Base-by-base conservation (phyloP, 2,329 filamentous ascomycete genomes). In the Rhexocercosporidium sp. region DNA sequence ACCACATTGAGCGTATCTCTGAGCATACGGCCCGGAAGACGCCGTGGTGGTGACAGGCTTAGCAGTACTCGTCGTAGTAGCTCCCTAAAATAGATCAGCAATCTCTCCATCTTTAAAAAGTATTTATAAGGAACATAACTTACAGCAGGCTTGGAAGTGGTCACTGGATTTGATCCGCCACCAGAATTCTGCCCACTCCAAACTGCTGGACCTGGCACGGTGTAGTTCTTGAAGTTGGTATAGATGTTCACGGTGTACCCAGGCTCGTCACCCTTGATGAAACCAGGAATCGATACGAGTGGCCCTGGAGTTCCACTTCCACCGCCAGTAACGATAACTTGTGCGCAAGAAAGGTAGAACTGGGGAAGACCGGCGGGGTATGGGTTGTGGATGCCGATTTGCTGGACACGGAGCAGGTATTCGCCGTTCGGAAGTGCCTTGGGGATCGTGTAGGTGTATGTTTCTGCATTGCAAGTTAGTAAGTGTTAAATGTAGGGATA, bases 331-430 rank as follows among this genome's bases (percentile, higher is more conserved):
- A 77, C 71, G 14, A 69, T 74, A 2, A 77, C 57, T 56, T 77
- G 75, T 0, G 75, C 75, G 46, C 76, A 77, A 16, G 66, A 67
- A 49, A 76, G 72, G 49, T 77, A 77, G 68, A 76, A 77, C 62
- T 76, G 74, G 0, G 74, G 73, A 16, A 68, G 72, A 11, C 73
- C 74, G 16, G 69, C 73, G 2, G 74, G 73, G 12, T 69, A 75
- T 3, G 74, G 74, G 66, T 76, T 76, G 63, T 76, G 75, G 65
- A 76, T 75, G 11, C 46, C 75, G 29, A 76, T 70, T 62, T 74
- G 73, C 65, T 76, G 73, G 54, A 75, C 70, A 9, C 74, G 73
- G 31, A 76, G 69, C 31, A 76, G 70, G 54, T 76, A 76, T 18
- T 76, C 72, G 3, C 75, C 75, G n/a, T 37, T 69, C 0, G 74